A percentile compares a stretch with the other conserved stretches of the same genome.
These are phyloP conservation scores for Ocimum tenuiflorum DNA, from an alignment of 257 asterid species.

Conservation along the genomic window DNA sequence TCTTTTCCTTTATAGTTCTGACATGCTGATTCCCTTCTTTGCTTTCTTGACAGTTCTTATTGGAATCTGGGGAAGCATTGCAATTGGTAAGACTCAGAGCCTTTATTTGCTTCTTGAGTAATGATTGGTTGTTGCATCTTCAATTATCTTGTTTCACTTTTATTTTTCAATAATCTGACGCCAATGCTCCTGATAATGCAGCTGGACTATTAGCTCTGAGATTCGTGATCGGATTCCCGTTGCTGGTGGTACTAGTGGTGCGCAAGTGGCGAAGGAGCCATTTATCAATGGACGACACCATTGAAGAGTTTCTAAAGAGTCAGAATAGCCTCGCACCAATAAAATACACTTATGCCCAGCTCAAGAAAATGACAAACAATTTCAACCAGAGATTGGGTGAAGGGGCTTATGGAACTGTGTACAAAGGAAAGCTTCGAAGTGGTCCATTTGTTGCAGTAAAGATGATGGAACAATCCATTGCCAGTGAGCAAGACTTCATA, in stretches of 20 bases:
- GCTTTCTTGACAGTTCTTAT: slow-evolving; percentile 22
- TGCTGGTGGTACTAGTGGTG: slow-evolving; percentile 29
- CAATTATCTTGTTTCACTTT: neutral
- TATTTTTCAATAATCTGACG: neutral
- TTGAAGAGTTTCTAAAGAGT: slow-evolving; percentile 35
- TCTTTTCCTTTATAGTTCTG: neutral
- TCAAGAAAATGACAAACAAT: slow-evolving; percentile 40
- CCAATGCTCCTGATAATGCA: slow-evolving; percentile 10
- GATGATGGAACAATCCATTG: slow-evolving; percentile 32
- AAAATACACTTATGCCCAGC: slow-evolving; percentile 41
- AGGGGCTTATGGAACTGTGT: slow-evolving; percentile 39
- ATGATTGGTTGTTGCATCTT: neutral
- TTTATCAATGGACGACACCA: slow-evolving; percentile 30
- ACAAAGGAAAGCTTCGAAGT: slow-evolving; percentile 45
- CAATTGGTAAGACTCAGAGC: slow-evolving; percentile 26
- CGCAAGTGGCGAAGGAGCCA: slow-evolving; percentile 36
- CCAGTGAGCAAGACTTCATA: slow-evolving; percentile 42
- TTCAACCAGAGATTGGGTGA: slow-evolving; percentile 46
- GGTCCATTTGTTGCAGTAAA: slow-evolving; percentile 42
- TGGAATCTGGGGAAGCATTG: slow-evolving; percentile 3
- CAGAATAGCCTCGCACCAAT: slow-evolving; percentile 40
- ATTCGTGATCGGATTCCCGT: slow-evolving; percentile 32
- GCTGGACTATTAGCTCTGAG: slow-evolving; percentile 28
- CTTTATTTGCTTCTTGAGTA: neutral
- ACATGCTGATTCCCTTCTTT: neutral